Base-by-base conservation (phyloP, 202 grass and related monocot species). In the Schoenoplectus tabernaemontani region DNA sequence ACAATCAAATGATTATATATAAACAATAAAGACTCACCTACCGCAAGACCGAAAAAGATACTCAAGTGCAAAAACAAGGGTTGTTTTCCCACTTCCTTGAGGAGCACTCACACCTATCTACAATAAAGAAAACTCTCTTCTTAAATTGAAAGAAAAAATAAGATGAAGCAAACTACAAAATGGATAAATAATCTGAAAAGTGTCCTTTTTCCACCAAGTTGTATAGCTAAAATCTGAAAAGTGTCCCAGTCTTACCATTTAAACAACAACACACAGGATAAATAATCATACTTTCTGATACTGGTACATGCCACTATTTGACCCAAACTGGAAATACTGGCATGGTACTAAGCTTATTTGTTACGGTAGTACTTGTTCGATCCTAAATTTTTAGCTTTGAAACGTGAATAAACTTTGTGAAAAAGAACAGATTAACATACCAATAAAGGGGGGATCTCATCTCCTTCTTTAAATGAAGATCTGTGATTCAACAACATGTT, bases 81-180 rank as follows among this genome's bases (percentile, higher is more conserved):
- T 99, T 61, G 96, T 99, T 81, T 99, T 99, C 62, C 96, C 92
- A 64, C 96, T 96, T 54, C 96, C 96, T 89, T 99, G 96, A 53
- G 96, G 96, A 87, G 96, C 90, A 64, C 96, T 99, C 65, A 96
- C 83, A 11, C 92, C 92, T 62, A 99, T 99, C 96, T 99, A 85
- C 59, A 83, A 58, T 59, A 74, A 78, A 58, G 13, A 91, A 83
- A 84, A 62, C n/a, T 56, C 37, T 28, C 41, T 16, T 64, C 38
- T 64, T 58, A 75, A 81, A 51, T 36, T 36, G 7, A 1, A n/a
- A 74, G 10, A 7, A n/a, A 51, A 51, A 75, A 36, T 3, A 56
- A 75, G 15, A 74, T 12, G 26, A 56, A 2, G 47, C 47, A 75
- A 54, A 75, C 70, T 75, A 75, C 47, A 75, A 19, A 32, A 33